Conservation (phyloP, 805 yeast species). For the Clavispora carvajalis region DNA sequence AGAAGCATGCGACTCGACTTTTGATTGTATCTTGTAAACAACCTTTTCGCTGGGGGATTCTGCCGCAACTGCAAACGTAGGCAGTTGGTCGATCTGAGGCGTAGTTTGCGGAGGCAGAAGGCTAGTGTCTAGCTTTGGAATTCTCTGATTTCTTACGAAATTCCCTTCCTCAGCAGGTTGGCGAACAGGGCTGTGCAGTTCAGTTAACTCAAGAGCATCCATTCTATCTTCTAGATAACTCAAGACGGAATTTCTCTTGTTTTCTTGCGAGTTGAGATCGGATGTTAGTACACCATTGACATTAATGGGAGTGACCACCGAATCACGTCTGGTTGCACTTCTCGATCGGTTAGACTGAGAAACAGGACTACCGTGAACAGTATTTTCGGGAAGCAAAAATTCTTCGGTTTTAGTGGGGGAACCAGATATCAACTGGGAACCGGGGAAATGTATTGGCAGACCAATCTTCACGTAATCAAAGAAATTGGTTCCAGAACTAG, state of each 20-base stretch:
- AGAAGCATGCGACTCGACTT: slow-evolving; percentile 33
- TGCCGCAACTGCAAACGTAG: slow-evolving; percentile 20
- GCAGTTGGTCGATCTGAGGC: slow-evolving; percentile 28
- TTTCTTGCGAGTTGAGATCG: slow-evolving; percentile 21
- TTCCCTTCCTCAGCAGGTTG: slow-evolving; percentile 3
- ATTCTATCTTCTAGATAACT: slow-evolving; percentile 42
- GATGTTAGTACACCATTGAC: slow-evolving; percentile 38
- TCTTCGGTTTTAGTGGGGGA: slow-evolving; percentile 34
- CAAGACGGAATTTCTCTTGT: slow-evolving; percentile 35
- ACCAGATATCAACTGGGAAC: slow-evolving; percentile 33
- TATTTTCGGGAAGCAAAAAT: slow-evolving; percentile 19
- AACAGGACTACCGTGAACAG: slow-evolving; percentile 8
- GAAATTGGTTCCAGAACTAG: slow-evolving; percentile 18
- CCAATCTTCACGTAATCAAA: slow-evolving; percentile 33
- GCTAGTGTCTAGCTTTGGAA: slow-evolving; percentile 13
- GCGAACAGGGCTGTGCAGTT: slow-evolving; percentile 22
- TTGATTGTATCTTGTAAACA: slow-evolving; percentile 11
- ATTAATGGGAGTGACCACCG: slow-evolving; percentile 39
- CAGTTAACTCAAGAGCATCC: slow-evolving; percentile 35
- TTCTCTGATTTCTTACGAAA: slow-evolving; percentile 4
- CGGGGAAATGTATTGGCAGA: slow-evolving; percentile 26
- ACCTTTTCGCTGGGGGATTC: slow-evolving; percentile 11
- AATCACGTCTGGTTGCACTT: slow-evolving; percentile 16
- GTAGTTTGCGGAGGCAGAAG: slow-evolving; percentile 15
- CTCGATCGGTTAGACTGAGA: slow-evolving; percentile 11